A percentile compares a stretch with the other conserved stretches of the same genome.
phyloP scores from a whole-genome alignment of 192 early-diverging fungal species.

The Coemansia asiatica region DNA sequence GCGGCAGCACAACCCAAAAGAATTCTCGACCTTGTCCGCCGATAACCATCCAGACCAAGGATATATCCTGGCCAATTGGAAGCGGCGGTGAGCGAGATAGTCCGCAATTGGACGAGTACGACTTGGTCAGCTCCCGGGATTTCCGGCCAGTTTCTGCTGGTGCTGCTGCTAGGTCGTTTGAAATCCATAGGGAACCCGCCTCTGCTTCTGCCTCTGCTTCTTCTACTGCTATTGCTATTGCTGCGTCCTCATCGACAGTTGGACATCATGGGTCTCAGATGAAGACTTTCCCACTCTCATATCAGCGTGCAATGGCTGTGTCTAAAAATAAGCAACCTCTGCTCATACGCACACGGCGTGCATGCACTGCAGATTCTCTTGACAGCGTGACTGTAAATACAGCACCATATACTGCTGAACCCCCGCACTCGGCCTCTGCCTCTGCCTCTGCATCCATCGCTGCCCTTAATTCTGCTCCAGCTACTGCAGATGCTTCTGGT shows the following conservation, averaged over 20 bases:
- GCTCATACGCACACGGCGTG: slow-evolving; percentile 12
- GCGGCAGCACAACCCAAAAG: slow-evolving; percentile 19
- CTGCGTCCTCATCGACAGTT: background rate
- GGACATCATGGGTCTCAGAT: slow-evolving; percentile 2
- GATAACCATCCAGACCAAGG: slow-evolving; percentile 40
- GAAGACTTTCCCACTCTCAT: slow-evolving; percentile 22
- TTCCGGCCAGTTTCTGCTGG: slow-evolving; percentile 11
- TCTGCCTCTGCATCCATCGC: slow-evolving; percentile 15
- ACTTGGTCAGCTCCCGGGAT: slow-evolving; percentile 31
- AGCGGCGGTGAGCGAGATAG: slow-evolving; percentile 36
- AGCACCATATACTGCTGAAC: slow-evolving; percentile 13
- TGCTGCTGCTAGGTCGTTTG: slow-evolving; percentile 2
- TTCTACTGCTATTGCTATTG: background rate
- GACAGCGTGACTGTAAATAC: slow-evolving; percentile 15
- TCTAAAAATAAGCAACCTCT: slow-evolving; percentile 15
- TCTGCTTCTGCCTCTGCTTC: background rate
- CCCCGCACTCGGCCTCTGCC: slow-evolving; percentile 11
- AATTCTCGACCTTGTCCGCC: slow-evolving; percentile 35
- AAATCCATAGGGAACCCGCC: background rate
- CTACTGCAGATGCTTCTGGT: slow-evolving; percentile 1
- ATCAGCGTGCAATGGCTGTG: slow-evolving; percentile 25
- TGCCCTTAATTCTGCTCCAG: background rate
- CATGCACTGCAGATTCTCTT: slow-evolving; percentile 15
- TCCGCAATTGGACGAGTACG: slow-evolving; percentile 29
- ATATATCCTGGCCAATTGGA: slow-evolving; percentile 50